Conservation (phyloP, 1,139 yeast genomes). For the Hansenula sp. region DNA sequence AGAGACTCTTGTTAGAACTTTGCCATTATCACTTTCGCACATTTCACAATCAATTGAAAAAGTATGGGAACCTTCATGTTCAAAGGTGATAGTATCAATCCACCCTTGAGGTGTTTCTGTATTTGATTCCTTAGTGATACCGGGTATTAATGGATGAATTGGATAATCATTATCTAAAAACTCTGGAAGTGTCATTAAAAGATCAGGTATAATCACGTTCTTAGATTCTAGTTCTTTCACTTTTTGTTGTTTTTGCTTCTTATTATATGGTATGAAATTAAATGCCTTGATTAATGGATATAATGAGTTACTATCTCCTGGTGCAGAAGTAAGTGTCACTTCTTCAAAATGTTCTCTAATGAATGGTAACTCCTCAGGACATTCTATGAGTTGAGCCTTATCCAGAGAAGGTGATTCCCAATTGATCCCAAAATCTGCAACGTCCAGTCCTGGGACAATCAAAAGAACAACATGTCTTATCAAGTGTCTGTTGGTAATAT, state of each 20-base stretch:
- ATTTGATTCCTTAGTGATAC: constrained; percentile 14
- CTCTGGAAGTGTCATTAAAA: constrained; percentile 44
- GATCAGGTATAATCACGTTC: constrained; percentile 49
- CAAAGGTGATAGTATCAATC: constrained; percentile 53
- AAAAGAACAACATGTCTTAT: constrained; percentile 56
- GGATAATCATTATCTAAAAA: constrained; percentile 55
- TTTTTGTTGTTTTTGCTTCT: constrained; percentile 44
- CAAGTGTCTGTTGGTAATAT: constrained; percentile 37
- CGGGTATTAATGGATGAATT: constrained; percentile 39
- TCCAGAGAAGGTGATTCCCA: constrained; percentile 2
- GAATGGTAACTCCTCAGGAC: constrained; percentile 32
- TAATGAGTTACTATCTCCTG: constrained; percentile 37
- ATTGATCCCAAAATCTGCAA: constrained; percentile 36
- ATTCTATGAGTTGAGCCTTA: constrained; percentile 13
- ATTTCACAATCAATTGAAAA: constrained; percentile 94
- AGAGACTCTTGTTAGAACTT: constrained; percentile 75
- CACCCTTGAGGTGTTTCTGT: constrained; percentile 32
- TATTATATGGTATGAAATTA: constrained; percentile 50
- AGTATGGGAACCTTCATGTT: constrained; percentile 54
- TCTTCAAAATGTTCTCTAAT: constrained; percentile 36
- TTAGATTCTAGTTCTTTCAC: constrained; percentile 31
- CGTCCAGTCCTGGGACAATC: constrained; percentile 63
- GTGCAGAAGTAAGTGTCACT: constrained; percentile 36
- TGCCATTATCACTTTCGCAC: constrained; percentile 61
- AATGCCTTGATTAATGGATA: constrained; percentile 55